phyloP scores from a whole-genome alignment of 176 grass and related monocot species.

The Avena sativa region DNA sequence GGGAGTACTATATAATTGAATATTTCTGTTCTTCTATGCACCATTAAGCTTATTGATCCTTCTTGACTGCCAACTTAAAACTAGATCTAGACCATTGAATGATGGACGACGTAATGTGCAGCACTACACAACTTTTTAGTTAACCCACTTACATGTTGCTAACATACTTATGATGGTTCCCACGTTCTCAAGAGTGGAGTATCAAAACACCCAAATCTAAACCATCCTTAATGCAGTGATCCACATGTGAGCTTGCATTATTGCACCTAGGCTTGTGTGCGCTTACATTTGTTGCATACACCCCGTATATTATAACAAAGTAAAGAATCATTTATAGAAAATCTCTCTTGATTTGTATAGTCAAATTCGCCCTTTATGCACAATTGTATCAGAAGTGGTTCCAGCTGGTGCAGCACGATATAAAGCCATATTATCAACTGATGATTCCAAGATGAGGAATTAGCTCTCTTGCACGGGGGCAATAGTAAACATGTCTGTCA shows the following conservation, averaged over 20 bases:
- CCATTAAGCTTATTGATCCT: slow-evolving; percentile 19
- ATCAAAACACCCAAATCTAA: slow-evolving; percentile 27
- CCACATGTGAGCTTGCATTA: neutral
- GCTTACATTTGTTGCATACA: neutral
- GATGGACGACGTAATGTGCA: slow-evolving; percentile 10
- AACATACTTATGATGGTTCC: neutral
- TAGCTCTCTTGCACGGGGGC: slow-evolving; percentile 14
- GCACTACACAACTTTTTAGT: neutral
- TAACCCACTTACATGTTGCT: neutral
- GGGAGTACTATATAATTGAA: neutral
- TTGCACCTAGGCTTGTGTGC: neutral
- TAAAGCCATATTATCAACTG: neutral
- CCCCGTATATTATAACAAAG: neutral
- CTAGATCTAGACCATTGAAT: slow-evolving; percentile 8
- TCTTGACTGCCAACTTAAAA: slow-evolving; percentile 28
- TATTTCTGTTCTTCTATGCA: slow-evolving; percentile 17
- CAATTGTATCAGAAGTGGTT: neutral
- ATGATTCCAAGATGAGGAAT: slow-evolving; percentile 13
- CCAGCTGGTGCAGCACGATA: slow-evolving; percentile 9
- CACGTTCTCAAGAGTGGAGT: neutral
- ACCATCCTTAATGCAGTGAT: slow-evolving; percentile 15
- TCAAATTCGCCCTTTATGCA: slow-evolving; percentile 4
- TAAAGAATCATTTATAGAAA: neutral
- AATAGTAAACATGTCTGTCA: slow-evolving; percentile 16
- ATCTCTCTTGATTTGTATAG: slow-evolving; percentile 2